These are phyloP conservation scores for Globisporangium rhizosaccharum DNA, from an alignment of 352 stramenopile species.

Conservation along the genomic window DNA sequence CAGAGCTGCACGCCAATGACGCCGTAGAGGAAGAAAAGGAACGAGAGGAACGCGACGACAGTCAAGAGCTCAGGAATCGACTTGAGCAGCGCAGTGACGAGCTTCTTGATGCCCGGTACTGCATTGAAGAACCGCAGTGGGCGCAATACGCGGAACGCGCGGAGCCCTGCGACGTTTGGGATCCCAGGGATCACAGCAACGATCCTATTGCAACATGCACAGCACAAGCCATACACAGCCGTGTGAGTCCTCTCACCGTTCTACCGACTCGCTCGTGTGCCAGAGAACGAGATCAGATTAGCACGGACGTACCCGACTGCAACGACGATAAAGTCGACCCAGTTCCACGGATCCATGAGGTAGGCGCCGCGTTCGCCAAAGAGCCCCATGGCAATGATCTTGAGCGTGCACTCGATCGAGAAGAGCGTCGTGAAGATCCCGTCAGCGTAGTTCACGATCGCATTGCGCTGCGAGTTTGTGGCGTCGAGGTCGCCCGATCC, in stretches of 20 bases:
- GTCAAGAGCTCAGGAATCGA: constrained; percentile 75
- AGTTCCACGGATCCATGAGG: constrained; percentile 84
- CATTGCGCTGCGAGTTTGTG: constrained; percentile 36
- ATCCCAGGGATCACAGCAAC: constrained; percentile 38
- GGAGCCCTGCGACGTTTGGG: constrained; percentile 30
- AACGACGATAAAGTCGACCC: constrained; percentile 88
- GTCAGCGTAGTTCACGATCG: constrained; percentile 42
- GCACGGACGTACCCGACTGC: constrained; percentile 33
- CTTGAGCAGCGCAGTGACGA: constrained; percentile 72
- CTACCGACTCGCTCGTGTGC: too few relatives aligned
- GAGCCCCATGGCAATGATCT: constrained; percentile 85
- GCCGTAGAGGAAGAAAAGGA: constrained; percentile 83
- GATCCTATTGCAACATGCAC: constrained; percentile 12
- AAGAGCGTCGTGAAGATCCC: constrained; percentile 76
- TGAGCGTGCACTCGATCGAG: constrained; percentile 78
- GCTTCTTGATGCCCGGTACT: constrained; percentile 63
- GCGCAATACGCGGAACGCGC: constrained; percentile 50
- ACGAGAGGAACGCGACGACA: constrained; percentile 69
- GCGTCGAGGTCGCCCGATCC: constrained; percentile 25
- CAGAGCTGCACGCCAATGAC: constrained; percentile 83
- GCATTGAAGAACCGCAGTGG: constrained; percentile 54
- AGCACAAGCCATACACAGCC: background rate
- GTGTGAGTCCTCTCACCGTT: too few relatives aligned
- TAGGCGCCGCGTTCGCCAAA: constrained; percentile 57
- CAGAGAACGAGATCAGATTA: background rate